A percentile compares a stretch with the other conserved stretches of the same genome.
These are phyloP conservation scores for Cladorrhinum sp. DNA, from an alignment of 2,329 filamentous ascomycete genomes.

Conservation along the genomic window DNA sequence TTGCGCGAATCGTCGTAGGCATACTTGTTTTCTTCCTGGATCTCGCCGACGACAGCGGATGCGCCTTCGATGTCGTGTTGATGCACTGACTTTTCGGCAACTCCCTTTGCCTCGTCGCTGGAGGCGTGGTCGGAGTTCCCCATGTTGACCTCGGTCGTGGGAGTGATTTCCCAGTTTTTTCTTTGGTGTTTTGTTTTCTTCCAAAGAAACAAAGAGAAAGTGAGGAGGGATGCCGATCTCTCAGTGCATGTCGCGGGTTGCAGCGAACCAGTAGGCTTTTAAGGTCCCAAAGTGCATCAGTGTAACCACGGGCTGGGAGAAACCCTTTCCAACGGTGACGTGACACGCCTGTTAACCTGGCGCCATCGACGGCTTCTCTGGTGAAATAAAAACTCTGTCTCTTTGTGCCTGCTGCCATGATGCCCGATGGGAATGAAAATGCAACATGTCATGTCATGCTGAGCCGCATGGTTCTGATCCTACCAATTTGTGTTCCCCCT, in stretches of 20 bases:
- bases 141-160: constrained; percentile 14
- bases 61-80: constrained; percentile 4
- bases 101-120: constrained; percentile 15
- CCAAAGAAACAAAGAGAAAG: background rate
- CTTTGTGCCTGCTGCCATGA: background rate
- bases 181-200: background rate
- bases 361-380: constrained; percentile 19
- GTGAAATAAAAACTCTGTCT: background rate
- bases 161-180: background rate
- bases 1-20: constrained; percentile 26
- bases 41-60: constrained; percentile 21
- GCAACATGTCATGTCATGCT: background rate
- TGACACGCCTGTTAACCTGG: constrained; percentile 14
- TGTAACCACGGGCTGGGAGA: background rate
- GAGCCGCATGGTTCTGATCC: background rate
- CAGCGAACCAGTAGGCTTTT: constrained; percentile 10
- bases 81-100: constrained; percentile 1
- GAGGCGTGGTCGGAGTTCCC: constrained; percentile 18
- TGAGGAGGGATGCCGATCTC: constrained; percentile 3
- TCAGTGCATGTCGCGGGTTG: background rate
- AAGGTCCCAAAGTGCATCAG: background rate
- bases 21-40: constrained; percentile 25
- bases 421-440: background rate
- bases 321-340: constrained; percentile 11
- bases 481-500: background rate